Evolutionary conservation across 2,329 filamentous ascomycete species (phyloP), one percentile per base, ranked within the genome.

Genomic region (Cladosporium austrohemisphaericum): DNA sequence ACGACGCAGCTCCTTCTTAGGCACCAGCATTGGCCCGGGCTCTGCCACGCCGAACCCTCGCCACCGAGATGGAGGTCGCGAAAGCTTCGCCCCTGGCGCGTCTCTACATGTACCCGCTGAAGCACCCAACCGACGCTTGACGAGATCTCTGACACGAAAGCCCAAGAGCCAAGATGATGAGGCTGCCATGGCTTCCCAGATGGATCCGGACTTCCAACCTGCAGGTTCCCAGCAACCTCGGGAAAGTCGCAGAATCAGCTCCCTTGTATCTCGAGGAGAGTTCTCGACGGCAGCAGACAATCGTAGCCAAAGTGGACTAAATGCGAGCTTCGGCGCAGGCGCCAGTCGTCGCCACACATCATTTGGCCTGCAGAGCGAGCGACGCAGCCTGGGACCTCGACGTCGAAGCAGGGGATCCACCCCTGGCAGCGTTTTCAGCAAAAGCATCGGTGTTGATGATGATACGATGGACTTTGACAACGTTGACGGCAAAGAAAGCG

Each of bases 201-300:
- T 76, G 48, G 74, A 76, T 51, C 74, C 73, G 14, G 73, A 75
- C 43, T 75, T 67, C 43, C 67, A 70, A 32, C 62, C 65, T 49
- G 47, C 44, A n/a, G 51, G 49, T 8, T 72, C 77, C 25, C 75
- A 77, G 38, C 76, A 77, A 14, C 37, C 57, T n/a, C 78, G 77
- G 55, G 77, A 80, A 35, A 81, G 80, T n/a, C 82, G 93, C 35
- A 81, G 93, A 43, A 86, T 97, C 20, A 98, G 93, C 71, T 97
- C 92, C 13, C 79, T 95, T 70, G 76, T 96, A 46, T 91, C 91
- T 13, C 79, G 92, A 60, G 86, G 88, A 25, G 92, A 96, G 64
- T 73, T 96, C 16, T 92, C 88, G 0, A 85, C 88, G 8, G 59
- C 62, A 38, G 59, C 62, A 38, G 57, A 53, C 20, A 59, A 65